Percentiles rank a stretch among this genome's conserved stretches.
Evolutionary conservation across 1,284 basidiomycete species (phyloP).

Genomic region (Leccinum pachyderme): DNA sequence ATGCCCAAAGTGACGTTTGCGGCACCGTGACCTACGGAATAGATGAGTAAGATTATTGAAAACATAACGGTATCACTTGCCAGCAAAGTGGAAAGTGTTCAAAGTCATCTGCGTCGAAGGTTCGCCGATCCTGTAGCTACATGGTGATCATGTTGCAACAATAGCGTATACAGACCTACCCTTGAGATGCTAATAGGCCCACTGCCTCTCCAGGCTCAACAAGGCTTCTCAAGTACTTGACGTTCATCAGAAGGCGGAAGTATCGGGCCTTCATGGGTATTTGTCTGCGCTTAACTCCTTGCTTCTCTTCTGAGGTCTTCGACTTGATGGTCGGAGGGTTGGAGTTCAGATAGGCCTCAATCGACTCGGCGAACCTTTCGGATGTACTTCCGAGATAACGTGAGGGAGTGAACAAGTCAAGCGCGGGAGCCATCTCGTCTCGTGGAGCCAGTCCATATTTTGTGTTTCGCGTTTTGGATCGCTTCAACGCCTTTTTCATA

Average conservation of each 20-base stretch:
- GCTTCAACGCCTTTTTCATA: constrained; percentile 92
- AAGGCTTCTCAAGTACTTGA: constrained; percentile 90
- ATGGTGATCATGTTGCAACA: not conserved
- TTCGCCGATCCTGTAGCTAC: constrained; percentile 79
- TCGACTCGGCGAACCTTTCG: constrained; percentile 84
- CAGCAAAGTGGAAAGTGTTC: constrained; percentile 99
- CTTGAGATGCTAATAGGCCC: constrained; percentile 96
- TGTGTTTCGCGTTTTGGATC: constrained; percentile 47
- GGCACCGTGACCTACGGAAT: constrained; percentile 85
- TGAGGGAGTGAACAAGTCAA: constrained; percentile 79
- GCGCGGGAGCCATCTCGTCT: constrained; percentile 65
- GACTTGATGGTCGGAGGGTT: constrained; percentile 68
- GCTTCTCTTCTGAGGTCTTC: constrained; percentile 46
- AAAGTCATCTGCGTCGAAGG: constrained; percentile 99
- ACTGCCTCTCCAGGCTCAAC: constrained; percentile 99
- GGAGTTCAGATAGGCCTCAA: constrained; percentile 78
- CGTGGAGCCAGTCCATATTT: constrained; percentile 47
- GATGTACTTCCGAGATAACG: constrained; percentile 89
- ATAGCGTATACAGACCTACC: constrained; percentile 50
- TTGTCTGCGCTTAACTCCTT: constrained; percentile 44
- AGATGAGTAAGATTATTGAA: constrained; percentile 1
- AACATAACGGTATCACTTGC: constrained; percentile 39
- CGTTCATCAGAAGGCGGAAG: constrained; percentile 82
- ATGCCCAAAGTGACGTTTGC: constrained; percentile 99
- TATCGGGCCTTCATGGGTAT: constrained; percentile 53